Conservation (phyloP, 2,329 filamentous ascomycete species). For the Eutypa lata region DNA sequence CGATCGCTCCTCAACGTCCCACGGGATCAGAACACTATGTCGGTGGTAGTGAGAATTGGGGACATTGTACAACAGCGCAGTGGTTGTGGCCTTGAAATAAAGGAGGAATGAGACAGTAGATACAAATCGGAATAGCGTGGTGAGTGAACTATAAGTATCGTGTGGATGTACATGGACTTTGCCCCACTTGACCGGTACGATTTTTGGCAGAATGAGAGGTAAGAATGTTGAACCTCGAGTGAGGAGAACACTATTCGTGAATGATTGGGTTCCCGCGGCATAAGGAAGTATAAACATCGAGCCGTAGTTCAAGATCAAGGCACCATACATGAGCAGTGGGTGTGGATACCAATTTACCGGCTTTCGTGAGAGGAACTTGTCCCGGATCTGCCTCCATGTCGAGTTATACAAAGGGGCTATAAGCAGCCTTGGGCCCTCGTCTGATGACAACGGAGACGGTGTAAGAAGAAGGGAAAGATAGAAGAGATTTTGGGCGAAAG, state of each 20-base stretch:
- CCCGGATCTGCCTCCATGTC: slow-evolving; percentile 24
- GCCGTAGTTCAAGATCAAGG: slow-evolving; percentile 33
- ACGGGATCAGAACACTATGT: slow-evolving; percentile 43
- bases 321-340: slow-evolving; percentile 30
- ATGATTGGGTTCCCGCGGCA: slow-evolving; percentile 37
- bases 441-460: slow-evolving; percentile 41
- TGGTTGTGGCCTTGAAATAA: slow-evolving; percentile 41
- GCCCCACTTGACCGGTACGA: slow-evolving; percentile 50
- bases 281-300: slow-evolving; percentile 37
- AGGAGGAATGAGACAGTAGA: slow-evolving; percentile 41
- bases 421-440: slow-evolving; percentile 23
- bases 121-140: slow-evolving; percentile 44
- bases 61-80: slow-evolving; percentile 43
- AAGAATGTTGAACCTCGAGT: slow-evolving; percentile 39
- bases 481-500: slow-evolving; percentile 62
- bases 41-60: slow-evolving; percentile 47
- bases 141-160: slow-evolving; percentile 38
- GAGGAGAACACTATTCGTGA: slow-evolving; percentile 31
- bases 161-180: slow-evolving; percentile 38
- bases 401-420: slow-evolving; percentile 27
- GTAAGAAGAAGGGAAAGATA: slow-evolving; percentile 56
- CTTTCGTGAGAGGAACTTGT: slow-evolving; percentile 35
- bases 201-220: slow-evolving; percentile 43
- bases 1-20: slow-evolving; percentile 42
- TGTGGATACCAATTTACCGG: slow-evolving; percentile 42